Conservation (phyloP, 768 basidiomycete species). For the Mycena sanguinolenta region DNA sequence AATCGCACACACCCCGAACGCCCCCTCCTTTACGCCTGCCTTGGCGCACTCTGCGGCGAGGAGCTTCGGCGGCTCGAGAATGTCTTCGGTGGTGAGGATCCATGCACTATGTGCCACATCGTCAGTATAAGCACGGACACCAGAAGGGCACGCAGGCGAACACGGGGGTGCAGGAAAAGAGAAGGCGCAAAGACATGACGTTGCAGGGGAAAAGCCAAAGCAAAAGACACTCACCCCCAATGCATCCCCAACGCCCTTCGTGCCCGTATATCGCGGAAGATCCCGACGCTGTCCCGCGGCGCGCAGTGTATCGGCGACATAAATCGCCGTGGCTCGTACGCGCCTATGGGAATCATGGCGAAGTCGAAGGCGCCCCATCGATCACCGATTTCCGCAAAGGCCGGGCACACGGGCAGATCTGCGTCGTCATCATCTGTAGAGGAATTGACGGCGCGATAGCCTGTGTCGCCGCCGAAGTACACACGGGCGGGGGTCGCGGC, state of each 20-base stretch:
- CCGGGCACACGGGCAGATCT: conserved; percentile 73
- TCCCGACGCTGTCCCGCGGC: conserved; percentile 75
- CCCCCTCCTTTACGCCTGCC: conserved; percentile 63
- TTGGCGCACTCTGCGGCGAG: conserved; percentile 67
- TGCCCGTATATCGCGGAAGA: conserved; percentile 75
- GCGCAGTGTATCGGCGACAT: conserved; percentile 75
- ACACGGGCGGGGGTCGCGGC: conserved; percentile 49
- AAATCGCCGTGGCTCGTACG: conserved; percentile 66
- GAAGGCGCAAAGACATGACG: neutral
- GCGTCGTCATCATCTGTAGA: conserved; percentile 60
- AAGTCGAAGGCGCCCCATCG: conserved; percentile 75
- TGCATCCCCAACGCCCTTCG: conserved; percentile 77
- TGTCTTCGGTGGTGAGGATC: conserved; percentile 66
- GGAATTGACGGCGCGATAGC: conserved; percentile 62
- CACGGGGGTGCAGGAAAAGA: no score
- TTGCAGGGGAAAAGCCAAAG: no score
- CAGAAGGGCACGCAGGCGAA: no score
- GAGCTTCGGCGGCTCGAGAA: conserved; percentile 70
- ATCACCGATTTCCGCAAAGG: conserved; percentile 79
- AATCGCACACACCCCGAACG: conserved; percentile 68
- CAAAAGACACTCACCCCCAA: conserved; percentile 65
- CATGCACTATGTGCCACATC: conserved; percentile 58
- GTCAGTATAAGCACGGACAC: no score
- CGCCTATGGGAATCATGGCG: conserved; percentile 81
- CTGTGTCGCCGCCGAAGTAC: conserved; percentile 82